These are phyloP conservation scores for Sporothrix humicola DNA, from an alignment of 2,329 filamentous ascomycete genomes.

Conservation along the genomic window DNA sequence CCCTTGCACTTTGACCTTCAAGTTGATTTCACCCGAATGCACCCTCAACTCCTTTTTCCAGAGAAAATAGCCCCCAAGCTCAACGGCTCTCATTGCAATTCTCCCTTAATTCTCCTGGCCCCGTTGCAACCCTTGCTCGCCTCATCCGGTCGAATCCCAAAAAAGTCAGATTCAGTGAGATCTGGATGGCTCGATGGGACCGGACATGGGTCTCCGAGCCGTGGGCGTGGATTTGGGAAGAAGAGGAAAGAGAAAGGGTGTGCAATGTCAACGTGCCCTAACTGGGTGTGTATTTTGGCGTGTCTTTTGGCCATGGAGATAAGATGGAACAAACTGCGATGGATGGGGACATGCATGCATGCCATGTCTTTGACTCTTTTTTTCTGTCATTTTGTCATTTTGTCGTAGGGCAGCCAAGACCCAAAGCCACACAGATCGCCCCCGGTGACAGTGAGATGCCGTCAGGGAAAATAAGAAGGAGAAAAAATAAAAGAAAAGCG, in stretches of 20 bases:
- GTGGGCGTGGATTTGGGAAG: not conserved
- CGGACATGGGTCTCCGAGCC: conserved; percentile 18
- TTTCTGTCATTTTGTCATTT: too few relatives aligned
- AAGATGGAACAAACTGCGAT: not conserved
- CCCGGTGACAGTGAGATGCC: too few relatives aligned
- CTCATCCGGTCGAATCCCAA: conserved; percentile 1
- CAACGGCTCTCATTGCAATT: not conserved
- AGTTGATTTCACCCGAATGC: not conserved
- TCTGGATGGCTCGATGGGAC: not conserved
- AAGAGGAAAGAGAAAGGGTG: not conserved
- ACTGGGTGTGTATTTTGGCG: too few relatives aligned
- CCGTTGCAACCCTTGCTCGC: not conserved
- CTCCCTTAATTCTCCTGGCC: not conserved
- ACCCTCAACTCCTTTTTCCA: not conserved
- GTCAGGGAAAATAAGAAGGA: too few relatives aligned
- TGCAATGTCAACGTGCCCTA: too few relatives aligned
- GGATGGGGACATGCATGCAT: too few relatives aligned
- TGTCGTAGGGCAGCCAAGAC: too few relatives aligned
- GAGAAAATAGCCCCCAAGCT: too few relatives aligned
- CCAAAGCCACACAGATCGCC: too few relatives aligned
- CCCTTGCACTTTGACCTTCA: not conserved
- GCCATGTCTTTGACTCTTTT: too few relatives aligned
- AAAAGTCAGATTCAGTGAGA: conserved; percentile 16
- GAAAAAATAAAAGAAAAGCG: too few relatives aligned
- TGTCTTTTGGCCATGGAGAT: not conserved